Percentiles rank a stretch among this genome's conserved stretches.
phyloP scores from a whole-genome alignment of 2,329 filamentous ascomycete species.

The Colletotrichum agaves region DNA sequence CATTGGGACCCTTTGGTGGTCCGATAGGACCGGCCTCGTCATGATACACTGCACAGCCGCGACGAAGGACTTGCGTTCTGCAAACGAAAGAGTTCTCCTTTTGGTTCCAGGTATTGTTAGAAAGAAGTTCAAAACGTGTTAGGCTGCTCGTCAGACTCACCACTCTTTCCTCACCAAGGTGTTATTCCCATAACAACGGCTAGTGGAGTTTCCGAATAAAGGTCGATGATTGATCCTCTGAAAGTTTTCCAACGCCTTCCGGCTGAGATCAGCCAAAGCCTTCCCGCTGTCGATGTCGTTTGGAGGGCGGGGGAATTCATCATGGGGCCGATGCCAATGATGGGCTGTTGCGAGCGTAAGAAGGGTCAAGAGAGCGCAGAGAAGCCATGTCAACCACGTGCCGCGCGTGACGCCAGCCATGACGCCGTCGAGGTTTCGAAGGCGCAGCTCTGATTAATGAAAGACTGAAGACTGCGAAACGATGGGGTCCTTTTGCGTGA shows the following conservation, averaged over 20 bases:
- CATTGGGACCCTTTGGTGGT: conserved; percentile 31
- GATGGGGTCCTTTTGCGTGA: no score
- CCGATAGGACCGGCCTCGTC: conserved; percentile 37
- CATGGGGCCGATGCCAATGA: not conserved
- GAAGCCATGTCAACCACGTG: not conserved
- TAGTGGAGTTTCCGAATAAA: not conserved
- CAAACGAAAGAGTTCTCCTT: conserved; percentile 40
- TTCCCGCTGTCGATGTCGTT: conserved; percentile 24
- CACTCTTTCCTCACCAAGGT: conserved; percentile 27
- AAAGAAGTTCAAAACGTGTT: fast-evolving
- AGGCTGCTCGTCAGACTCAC: not conserved
- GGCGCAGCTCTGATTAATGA: not conserved
- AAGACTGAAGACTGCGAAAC: not conserved
- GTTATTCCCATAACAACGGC: not conserved
- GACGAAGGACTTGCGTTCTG: conserved; percentile 41
- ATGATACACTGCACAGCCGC: conserved; percentile 44
- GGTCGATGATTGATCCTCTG: conserved; percentile 5
- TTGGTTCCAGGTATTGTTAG: not conserved
- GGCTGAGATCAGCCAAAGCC: conserved; percentile 6
- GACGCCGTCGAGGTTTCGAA: not conserved
- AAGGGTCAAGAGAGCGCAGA: conserved; percentile 5
- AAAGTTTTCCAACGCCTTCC: conserved; percentile 10
- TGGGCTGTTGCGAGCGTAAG: not conserved
- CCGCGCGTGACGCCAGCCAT: conserved; percentile 21
- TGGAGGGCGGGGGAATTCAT: no score